phyloP scores from a whole-genome alignment of 768 basidiomycete genomes.

The Serendipita vermifera region DNA sequence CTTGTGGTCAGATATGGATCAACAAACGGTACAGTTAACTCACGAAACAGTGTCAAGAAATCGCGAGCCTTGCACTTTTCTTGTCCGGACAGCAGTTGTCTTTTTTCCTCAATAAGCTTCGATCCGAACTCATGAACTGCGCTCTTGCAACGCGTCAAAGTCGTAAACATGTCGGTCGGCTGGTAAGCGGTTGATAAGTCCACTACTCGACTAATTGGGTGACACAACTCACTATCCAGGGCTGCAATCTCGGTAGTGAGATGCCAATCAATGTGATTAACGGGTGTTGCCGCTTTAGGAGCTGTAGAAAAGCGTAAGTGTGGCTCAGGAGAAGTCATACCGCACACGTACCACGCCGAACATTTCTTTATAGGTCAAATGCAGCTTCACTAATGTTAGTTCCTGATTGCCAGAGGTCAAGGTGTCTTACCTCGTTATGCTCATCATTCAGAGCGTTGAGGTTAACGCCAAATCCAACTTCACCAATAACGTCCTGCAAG shows the following conservation, averaged over 20 bases:
- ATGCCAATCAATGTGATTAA: conserved; percentile 35
- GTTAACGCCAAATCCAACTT: neutral
- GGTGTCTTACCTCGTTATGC: neutral
- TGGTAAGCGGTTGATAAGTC: conserved; percentile 19
- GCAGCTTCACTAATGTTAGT: neutral
- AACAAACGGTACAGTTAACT: conserved; percentile 22
- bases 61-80: conserved; percentile 44
- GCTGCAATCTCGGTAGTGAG: conserved; percentile 10
- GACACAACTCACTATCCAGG: neutral
- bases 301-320: conserved; percentile 31
- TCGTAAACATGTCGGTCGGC: conserved; percentile 41
- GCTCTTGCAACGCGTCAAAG: conserved; percentile 42
- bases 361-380: neutral
- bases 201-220: neutral
- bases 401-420: no score
- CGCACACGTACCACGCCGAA: neutral
- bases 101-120: conserved; percentile 66
- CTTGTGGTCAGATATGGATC: neutral
- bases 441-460: neutral
- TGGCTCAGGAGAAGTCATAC: neutral
- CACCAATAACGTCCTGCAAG: neutral
- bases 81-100: conserved; percentile 50
- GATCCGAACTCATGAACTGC: conserved; percentile 62
- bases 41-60: conserved; percentile 62
- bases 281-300: conserved; percentile 40